Evolutionary conservation across 192 early-diverging fungal species (phyloP).

Genomic region (Gonapodya sp.): DNA sequence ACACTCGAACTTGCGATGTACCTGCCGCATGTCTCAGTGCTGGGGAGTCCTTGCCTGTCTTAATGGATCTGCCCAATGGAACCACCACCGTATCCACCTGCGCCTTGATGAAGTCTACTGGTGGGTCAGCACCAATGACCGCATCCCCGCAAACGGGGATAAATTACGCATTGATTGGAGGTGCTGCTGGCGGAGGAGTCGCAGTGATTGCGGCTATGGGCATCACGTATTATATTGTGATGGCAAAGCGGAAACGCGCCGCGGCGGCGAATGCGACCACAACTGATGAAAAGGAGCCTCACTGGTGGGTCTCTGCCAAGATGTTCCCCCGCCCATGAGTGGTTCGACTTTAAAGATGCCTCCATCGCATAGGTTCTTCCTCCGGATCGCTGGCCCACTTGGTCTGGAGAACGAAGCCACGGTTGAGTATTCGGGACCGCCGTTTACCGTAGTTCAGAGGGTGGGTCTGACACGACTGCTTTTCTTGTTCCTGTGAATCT

Average conservation of each 20-base stretch:
- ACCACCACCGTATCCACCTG: background rate
- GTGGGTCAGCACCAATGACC: background rate
- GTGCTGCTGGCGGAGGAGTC: background rate
- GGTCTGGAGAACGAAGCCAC: background rate
- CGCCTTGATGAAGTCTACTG: background rate
- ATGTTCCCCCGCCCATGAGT: background rate
- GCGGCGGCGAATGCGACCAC: background rate
- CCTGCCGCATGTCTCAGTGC: background rate
- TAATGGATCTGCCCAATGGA: background rate
- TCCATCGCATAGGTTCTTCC: background rate
- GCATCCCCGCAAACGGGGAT: background rate
- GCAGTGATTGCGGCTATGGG: background rate
- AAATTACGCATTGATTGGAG: too few species aligned
- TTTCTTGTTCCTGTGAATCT: background rate
- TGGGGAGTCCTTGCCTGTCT: background rate
- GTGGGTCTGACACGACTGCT: background rate
- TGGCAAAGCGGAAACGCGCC: background rate
- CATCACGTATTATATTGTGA: background rate
- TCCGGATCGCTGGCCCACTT: background rate
- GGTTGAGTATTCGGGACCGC: background rate
- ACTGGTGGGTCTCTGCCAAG: background rate
- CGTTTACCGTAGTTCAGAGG: background rate
- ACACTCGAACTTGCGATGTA: background rate
- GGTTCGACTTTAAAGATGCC: background rate
- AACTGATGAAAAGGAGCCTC: background rate